Percentiles rank a stretch among this genome's conserved stretches.
phyloP scores from a whole-genome alignment of 2,329 filamentous ascomycete genomes.

The Alternaria ethzedia region DNA sequence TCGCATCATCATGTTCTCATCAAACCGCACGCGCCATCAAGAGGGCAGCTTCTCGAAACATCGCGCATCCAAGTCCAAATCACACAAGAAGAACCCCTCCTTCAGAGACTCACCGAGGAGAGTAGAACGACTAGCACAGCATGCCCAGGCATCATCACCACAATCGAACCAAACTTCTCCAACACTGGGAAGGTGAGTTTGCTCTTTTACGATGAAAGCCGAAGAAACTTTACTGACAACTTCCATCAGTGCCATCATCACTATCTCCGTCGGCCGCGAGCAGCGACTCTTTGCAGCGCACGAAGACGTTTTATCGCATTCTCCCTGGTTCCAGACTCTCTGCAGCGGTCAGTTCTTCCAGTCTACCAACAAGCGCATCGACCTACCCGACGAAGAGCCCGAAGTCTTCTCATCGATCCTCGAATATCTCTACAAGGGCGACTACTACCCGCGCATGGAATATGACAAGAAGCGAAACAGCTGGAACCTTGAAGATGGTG shows the following conservation, averaged over 20 bases:
- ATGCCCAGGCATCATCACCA: slow-evolving; percentile 41
- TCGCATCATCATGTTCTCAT: slow-evolving; percentile 45
- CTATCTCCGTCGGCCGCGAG: slow-evolving; percentile 78
- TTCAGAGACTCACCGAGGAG: slow-evolving; percentile 45
- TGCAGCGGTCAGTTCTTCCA: slow-evolving; percentile 70
- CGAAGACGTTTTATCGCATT: slow-evolving; percentile 79
- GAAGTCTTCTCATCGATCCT: slow-evolving; percentile 90
- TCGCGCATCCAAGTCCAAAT: slow-evolving; percentile 48
- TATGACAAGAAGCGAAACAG: slow-evolving; percentile 81
- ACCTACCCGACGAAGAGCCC: slow-evolving; percentile 83
- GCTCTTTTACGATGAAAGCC: not conserved
- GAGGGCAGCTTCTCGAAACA: slow-evolving; percentile 49
- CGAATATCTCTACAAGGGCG: slow-evolving; percentile 92
- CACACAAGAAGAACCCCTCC: slow-evolving; percentile 47
- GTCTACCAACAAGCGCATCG: slow-evolving; percentile 70
- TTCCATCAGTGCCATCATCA: slow-evolving; percentile 67
- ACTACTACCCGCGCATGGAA: slow-evolving; percentile 84
- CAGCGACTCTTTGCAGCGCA: slow-evolving; percentile 91
- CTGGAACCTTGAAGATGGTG: slow-evolving; percentile 78
- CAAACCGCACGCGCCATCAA: slow-evolving; percentile 38
- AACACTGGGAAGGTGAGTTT: slow-evolving; percentile 45
- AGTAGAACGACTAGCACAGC: slow-evolving; percentile 44
- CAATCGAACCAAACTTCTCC: slow-evolving; percentile 46
- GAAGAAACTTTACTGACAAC: slow-evolving; percentile 22
- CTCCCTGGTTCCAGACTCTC: slow-evolving; percentile 76